Evolutionary conservation across 2,329 filamentous ascomycete species (phyloP).

Genomic region (Paramyrothecium sp.): DNA sequence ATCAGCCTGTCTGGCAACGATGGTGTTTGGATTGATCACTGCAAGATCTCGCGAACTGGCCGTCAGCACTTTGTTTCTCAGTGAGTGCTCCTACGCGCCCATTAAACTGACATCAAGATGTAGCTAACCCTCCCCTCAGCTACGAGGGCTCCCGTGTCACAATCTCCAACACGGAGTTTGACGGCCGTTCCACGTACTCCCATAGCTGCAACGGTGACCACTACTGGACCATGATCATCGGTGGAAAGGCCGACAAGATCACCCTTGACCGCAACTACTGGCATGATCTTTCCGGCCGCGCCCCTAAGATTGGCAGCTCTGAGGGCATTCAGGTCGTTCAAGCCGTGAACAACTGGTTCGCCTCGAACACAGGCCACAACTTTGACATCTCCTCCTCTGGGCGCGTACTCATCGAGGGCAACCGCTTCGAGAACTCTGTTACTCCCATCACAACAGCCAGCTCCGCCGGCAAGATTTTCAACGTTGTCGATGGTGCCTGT

Average conservation of each 20-base stretch:
- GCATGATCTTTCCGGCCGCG: conserved; percentile 41
- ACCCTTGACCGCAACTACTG: conserved; percentile 44
- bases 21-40: neutral
- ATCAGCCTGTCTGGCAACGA: neutral
- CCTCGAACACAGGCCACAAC: conserved; percentile 38
- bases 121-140: neutral
- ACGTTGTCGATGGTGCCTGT: neutral
- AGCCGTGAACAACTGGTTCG: conserved; percentile 41
- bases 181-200: conserved; percentile 38
- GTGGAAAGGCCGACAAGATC: conserved; percentile 31
- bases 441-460: conserved; percentile 32
- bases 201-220: conserved; percentile 40
- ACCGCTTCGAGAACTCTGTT: conserved; percentile 34
- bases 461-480: conserved; percentile 14
- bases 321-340: conserved; percentile 28
- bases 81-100: neutral
- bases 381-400: conserved; percentile 35
- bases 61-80: conserved; percentile 36
- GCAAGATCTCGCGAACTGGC: conserved; percentile 16
- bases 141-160: conserved; percentile 29
- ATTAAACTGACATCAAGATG: neutral
- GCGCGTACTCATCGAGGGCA: conserved; percentile 40
- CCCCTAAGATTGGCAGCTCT: conserved; percentile 34
- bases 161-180: conserved; percentile 44
- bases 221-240: conserved; percentile 43